phyloP scores from a whole-genome alignment of 345 rosid species.

The Salix brachista region DNA sequence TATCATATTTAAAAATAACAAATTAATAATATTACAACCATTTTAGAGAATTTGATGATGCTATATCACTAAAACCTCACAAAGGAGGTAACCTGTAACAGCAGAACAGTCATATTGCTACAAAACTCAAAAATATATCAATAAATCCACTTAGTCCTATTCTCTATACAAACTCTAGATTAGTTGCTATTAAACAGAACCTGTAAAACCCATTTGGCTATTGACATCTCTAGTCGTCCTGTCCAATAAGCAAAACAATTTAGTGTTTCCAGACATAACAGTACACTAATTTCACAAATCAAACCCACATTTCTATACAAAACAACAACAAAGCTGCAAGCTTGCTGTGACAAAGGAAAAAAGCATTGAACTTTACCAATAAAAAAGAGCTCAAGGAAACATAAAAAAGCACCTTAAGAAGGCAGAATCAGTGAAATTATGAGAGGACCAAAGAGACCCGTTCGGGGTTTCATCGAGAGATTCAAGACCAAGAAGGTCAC shows the following conservation, averaged over 20 bases:
- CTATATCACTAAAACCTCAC: neutral
- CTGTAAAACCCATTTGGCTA: neutral
- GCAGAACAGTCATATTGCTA: neutral
- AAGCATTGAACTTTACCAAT: neutral
- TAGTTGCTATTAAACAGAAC: neutral
- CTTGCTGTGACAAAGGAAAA: neutral
- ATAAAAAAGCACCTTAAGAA: slow-evolving; percentile 26
- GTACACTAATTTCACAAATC: neutral
- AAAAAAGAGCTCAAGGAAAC: neutral
- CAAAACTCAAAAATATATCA: neutral
- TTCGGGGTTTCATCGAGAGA: slow-evolving; percentile 7
- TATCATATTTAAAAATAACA: neutral
- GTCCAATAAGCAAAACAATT: neutral
- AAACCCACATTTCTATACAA: neutral
- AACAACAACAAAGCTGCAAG: neutral
- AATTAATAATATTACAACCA: neutral
- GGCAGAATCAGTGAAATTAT: slow-evolving; percentile 16
- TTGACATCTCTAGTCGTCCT: neutral
- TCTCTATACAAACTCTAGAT: neutral
- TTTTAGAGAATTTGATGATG: neutral
- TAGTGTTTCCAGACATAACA: neutral
- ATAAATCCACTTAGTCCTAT: neutral
- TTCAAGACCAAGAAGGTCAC: slow-evolving; percentile 37
- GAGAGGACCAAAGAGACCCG: slow-evolving; percentile 32
- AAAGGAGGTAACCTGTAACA: neutral